phyloP scores from a whole-genome alignment of 345 rosid genomes.

The Linum usitatissimum region DNA sequence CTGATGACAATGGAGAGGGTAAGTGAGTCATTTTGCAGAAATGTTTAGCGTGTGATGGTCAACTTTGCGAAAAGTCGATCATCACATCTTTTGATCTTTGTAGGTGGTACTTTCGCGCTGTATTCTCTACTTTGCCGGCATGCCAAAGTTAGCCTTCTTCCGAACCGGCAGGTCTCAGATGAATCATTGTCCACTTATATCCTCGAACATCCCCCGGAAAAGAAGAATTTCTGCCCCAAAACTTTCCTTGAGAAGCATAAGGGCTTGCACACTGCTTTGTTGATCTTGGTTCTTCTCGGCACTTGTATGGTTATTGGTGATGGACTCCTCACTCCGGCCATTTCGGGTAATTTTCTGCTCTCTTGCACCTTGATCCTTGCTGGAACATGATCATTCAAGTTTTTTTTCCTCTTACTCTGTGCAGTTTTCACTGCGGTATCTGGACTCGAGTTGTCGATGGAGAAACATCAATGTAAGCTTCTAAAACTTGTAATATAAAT shows the following conservation, averaged over 20 bases:
- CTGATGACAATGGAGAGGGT: conserved; percentile 1
- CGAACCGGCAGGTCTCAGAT: conserved; percentile 12
- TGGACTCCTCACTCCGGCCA: conserved; percentile 15
- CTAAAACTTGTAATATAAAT: too few relatives aligned
- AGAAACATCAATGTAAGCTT: conserved; percentile 23
- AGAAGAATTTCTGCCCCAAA: conserved; percentile 36
- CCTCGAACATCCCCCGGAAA: conserved; percentile 25
- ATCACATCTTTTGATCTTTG: background rate
- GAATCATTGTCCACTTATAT: conserved; percentile 13
- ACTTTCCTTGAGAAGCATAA: conserved; percentile 53
- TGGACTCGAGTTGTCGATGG: conserved; percentile 26
- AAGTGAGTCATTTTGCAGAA: too few relatives aligned
- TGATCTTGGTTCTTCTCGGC: conserved; percentile 12
- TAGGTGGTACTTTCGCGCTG: conserved; percentile 20
- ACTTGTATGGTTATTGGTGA: conserved; percentile 22
- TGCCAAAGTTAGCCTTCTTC: conserved; percentile 12
- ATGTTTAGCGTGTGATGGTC: too few relatives aligned
- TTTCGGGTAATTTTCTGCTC: conserved; percentile 10
- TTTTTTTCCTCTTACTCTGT: background rate
- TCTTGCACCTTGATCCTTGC: background rate
- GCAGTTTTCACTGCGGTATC: conserved; percentile 30
- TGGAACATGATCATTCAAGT: background rate
- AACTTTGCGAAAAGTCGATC: too few relatives aligned
- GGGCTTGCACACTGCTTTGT: conserved; percentile 17
- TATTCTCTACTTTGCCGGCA: conserved; percentile 17